Conservation (phyloP, 345 rosid genomes). For the Melastoma malabathricum region DNA sequence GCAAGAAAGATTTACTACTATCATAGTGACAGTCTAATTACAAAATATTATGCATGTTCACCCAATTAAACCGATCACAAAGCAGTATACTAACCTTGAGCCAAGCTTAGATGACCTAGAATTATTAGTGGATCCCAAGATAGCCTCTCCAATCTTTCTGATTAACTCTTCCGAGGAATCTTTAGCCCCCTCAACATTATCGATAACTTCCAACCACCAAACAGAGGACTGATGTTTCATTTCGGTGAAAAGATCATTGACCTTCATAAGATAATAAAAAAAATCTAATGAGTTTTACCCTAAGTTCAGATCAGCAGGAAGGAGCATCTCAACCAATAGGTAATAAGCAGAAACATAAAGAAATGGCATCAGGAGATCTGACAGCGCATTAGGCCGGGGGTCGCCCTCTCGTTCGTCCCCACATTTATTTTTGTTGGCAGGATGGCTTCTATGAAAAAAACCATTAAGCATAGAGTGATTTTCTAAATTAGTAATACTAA, state of each 20-base stretch:
- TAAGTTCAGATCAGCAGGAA: not conserved
- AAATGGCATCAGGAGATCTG: too few species aligned
- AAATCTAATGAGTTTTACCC: not conserved
- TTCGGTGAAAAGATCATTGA: constrained; percentile 31
- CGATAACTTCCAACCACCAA: constrained; percentile 91
- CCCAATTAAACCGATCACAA: too few species aligned
- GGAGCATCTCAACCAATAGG: not conserved
- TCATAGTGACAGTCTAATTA: too few species aligned
- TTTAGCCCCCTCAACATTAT: constrained; percentile 46
- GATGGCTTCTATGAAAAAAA: too few species aligned
- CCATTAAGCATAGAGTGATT: too few species aligned
- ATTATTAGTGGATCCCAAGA: constrained; percentile 44
- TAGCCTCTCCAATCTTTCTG: constrained; percentile 76
- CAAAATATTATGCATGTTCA: too few species aligned
- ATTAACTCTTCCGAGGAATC: constrained; percentile 55
- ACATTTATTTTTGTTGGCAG: too few species aligned
- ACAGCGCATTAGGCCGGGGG: too few species aligned
- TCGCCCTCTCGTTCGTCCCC: too few species aligned
- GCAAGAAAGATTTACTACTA: too few species aligned
- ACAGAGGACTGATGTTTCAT: constrained; percentile 25
- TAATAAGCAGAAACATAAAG: not conserved
- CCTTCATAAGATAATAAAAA: constrained; percentile 31
- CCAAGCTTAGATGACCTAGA: constrained; percentile 35
- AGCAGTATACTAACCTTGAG: constrained; percentile 7
- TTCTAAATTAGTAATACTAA: too few species aligned